Base-by-base conservation (phyloP, 2,329 filamentous ascomycete species). In the Fusarium continuum region DNA sequence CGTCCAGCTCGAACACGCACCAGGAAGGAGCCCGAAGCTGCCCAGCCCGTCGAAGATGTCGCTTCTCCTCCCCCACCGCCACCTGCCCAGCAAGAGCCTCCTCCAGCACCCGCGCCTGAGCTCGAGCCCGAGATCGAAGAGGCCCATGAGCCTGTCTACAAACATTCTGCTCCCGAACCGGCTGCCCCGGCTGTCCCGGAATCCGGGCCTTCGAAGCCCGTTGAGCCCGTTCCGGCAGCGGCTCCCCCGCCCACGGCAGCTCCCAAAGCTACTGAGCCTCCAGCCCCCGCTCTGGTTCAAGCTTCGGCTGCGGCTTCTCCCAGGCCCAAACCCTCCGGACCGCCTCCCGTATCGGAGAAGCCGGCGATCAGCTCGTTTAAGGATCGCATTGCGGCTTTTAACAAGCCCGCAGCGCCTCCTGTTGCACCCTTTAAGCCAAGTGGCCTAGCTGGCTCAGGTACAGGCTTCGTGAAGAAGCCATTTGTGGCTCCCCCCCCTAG, bases 301-400 rank as follows among this genome's bases (percentile, higher is more conserved):
- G 61, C 68, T 72, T 29, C 70, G 67, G 34, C 69, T 20, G 41
- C 59, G 17, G 62, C 68, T 46, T 57, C 71, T 45, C 62, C 72
- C 36, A 78, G 78, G 57, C 55, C 73, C 9, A 84, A 81, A 69
- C 74, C 79, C 50, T 82, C 80, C 52, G 87, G 86, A 57, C 82
- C 88, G 19, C 89, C 91, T 32, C 90, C 92, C 11, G 83, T 84
- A 9, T 77, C 82, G 9, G 91, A 92, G 69, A 97, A 96, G 75
- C 92, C 93, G 23, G 75, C 77, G 10, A 83, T 81, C 39, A 91
- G 86, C 72, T 92, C 95, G 3, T 98, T 99, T 80, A 93, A 87
- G 73, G 95, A 98, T 78, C 91, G 95, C 62, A 97, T 99, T 74
- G 95, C 95, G 28, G 94, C 95, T 38, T 99, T 99, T 80, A 99